Base-by-base conservation (phyloP, 2,329 filamentous ascomycete species). In the Botrytis sinoallii region DNA sequence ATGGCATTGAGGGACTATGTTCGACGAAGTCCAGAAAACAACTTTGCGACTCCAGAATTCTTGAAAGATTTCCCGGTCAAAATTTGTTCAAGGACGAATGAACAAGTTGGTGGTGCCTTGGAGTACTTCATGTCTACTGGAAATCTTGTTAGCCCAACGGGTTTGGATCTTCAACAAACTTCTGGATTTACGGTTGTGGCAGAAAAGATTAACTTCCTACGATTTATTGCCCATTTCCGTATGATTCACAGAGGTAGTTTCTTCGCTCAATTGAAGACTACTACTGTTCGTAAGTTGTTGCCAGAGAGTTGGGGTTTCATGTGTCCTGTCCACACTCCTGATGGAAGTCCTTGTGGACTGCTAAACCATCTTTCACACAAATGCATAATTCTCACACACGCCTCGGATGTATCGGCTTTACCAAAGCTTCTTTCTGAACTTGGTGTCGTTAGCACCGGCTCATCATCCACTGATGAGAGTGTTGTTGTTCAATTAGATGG, bases 221-320 rank as follows among this genome's bases (percentile, higher is more conserved):
- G 96, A 79, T 99, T 98, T 85, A 97, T 99, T 85, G 96, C 93
- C 83, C 96, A 99, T 83, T 99, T 99, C 88, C 92, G 96, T 78
- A 98, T 98, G 94, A 94, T 99, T 74, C 96, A 99, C 85, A 91
- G 96, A 90, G 96, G 96, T 86, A 96, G 94, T 81, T 99, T 99
- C 88, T 99, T 99, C 82, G 96, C 96, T 5, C 93, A 98, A 82
- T 85, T 99, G 77, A 98, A 98, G 84, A 99, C 96, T 0, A 99
- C 96, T 0, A 96, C 96, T 0, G 96, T 99, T 69, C 90, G 96
- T 85, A 99, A 98, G 83, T 86, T 99, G 78, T 85, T 98, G 32
- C 96, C 96, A 2, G 96, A 99, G 82, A 97, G 94, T 78, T 99
- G 96, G 96, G 96, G 96, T 12, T 99, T 98, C 84, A 86, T 99